A percentile compares a stretch with the other conserved stretches of the same genome.
phyloP scores from a whole-genome alignment of 2,329 filamentous ascomycete species.

The Truncatella angustata region DNA sequence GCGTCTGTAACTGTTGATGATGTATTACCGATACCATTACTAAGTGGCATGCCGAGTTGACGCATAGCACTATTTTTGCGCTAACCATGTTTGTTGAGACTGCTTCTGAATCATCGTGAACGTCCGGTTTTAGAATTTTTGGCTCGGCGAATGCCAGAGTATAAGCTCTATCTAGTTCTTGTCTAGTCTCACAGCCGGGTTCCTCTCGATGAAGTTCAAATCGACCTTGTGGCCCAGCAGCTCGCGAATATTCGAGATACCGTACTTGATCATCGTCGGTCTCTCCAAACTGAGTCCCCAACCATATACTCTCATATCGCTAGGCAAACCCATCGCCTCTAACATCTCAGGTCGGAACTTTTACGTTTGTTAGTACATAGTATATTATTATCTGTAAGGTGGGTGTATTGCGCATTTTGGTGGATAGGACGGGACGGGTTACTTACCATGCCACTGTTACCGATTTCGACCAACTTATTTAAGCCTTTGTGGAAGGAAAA shows the following conservation, averaged over 20 bases:
- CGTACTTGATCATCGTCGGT: slow-evolving; percentile 97
- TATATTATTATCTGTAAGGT: no score
- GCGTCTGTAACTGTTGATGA: no score
- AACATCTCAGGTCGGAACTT: slow-evolving; percentile 98
- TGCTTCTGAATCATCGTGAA: no score
- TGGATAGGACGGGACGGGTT: no score
- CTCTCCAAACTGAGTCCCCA: slow-evolving; percentile 90
- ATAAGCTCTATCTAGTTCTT: slow-evolving; percentile 58
- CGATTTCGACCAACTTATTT: slow-evolving; percentile 92
- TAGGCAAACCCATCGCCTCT: slow-evolving; percentile 89
- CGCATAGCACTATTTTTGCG: no score
- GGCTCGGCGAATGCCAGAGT: background rate
- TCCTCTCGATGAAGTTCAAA: slow-evolving; percentile 85
- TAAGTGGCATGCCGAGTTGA: no score
- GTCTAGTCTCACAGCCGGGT: slow-evolving; percentile 86
- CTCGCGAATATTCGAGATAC: slow-evolving; percentile 86
- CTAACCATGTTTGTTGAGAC: no score
- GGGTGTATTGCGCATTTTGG: no score
- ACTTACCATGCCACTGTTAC: slow-evolving; percentile 98
- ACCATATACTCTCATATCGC: slow-evolving; percentile 89
- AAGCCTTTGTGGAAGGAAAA: slow-evolving; percentile 92
- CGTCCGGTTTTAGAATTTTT: no score
- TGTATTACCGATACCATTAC: no score
- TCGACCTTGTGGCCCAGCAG: slow-evolving; percentile 94
- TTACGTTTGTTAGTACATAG: no score